Evolutionary conservation across 139 green algal species (phyloP), one percentile per base, ranked within the genome.

Genomic region (Coelastrella sp.): DNA sequence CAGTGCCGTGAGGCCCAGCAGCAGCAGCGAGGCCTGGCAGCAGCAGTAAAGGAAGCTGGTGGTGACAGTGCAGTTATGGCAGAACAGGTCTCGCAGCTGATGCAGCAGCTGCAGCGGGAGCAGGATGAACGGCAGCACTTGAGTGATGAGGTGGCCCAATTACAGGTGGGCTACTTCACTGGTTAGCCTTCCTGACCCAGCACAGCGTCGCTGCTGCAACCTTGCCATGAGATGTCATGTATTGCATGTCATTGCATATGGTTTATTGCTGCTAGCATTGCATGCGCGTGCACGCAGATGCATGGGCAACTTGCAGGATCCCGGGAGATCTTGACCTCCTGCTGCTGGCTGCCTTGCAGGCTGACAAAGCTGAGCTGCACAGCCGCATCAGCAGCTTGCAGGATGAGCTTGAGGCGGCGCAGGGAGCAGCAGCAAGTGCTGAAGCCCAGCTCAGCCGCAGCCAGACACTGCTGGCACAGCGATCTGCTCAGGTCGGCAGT

Each of bases 101-200:
- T 79, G 78, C 14, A 22, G 49, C 87, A 82, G 35, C 65, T 91
- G 60, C 11, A 19, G 87, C 35, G 57, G 19, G 65, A 68, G 78
- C 63, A 82, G 87, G 87, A 91, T 14, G 74, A 83, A 11, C 12
- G 25, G 22, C 56, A 35, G 7, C 66, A 90, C 11, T 58, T 84
- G 11, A 84, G 73, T 73, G 25, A 35, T 24, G 57, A 90, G 59
- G 59, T 83, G 20, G 73, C n/a, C 58, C 25, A 63, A 58, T 73
- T 90, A 24, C 72, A 83, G 85, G 85, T 90, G 74, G 59, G 58
- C n/a, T 82, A 35, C 76, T 65, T 27, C 7, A 81, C n/a, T 58
- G 74, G 3, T 3, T 3, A 49, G 35, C 14, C 8, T 7, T 24
- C 25, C 12, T 11, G 7, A 78, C 10, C 1, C 22, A 20, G 15